Evolutionary conservation across 2,329 filamentous ascomycete species (phyloP).

Genomic region (Aspergillus luchuensis): DNA sequence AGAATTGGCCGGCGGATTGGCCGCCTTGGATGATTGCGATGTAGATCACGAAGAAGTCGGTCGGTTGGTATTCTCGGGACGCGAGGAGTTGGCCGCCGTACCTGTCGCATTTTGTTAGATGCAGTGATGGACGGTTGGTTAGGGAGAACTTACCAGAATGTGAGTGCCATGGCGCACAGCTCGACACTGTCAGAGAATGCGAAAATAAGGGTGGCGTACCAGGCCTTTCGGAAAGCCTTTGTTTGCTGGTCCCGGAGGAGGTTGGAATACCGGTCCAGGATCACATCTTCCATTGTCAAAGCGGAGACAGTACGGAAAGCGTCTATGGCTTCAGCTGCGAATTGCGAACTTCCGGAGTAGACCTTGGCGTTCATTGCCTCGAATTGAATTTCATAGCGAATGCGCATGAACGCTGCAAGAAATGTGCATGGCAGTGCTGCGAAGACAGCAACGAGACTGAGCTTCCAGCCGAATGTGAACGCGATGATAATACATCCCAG

Average conservation of each 20-base stretch:
- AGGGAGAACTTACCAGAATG: constrained; percentile 53
- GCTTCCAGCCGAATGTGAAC: constrained; percentile 75
- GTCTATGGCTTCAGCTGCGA: constrained; percentile 72
- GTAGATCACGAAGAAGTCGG: constrained; percentile 61
- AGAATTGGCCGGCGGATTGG: constrained; percentile 66
- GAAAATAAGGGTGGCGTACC: constrained; percentile 65
- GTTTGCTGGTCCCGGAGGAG: constrained; percentile 63
- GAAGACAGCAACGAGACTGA: constrained; percentile 67
- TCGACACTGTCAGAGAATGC: constrained; percentile 69
- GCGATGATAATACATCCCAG: constrained; percentile 66
- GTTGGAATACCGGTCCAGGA: constrained; percentile 61
- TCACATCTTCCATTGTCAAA: constrained; percentile 68
- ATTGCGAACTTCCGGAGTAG: constrained; percentile 71
- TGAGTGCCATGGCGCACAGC: constrained; percentile 63
- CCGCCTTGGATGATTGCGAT: constrained; percentile 68
- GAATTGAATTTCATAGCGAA: constrained; percentile 68
- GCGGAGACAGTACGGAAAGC: constrained; percentile 73
- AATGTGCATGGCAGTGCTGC: constrained; percentile 58
- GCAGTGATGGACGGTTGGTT: no score
- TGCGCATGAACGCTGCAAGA: constrained; percentile 51
- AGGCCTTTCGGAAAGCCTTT: constrained; percentile 62
- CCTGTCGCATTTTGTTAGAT: not conserved
- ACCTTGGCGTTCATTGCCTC: constrained; percentile 68
- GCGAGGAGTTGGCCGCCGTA: constrained; percentile 60
- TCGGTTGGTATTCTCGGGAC: constrained; percentile 50